Percentiles rank a stretch among this genome's conserved stretches.
phyloP scores from a whole-genome alignment of 352 stramenopile species.

The Phytophthora foliorum region DNA sequence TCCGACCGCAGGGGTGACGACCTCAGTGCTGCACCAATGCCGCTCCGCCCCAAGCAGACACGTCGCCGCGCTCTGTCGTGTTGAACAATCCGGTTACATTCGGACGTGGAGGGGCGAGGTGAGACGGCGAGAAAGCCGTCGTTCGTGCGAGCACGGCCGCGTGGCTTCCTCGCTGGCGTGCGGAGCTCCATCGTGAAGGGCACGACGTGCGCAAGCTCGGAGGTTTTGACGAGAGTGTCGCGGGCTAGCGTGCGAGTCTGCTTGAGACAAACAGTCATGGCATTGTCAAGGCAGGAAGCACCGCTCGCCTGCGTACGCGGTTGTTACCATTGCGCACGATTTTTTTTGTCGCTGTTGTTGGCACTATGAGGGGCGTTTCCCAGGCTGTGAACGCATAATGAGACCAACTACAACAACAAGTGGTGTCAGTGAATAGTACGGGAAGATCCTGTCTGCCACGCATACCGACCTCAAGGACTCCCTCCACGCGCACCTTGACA shows the following conservation, averaged over 20 bases:
- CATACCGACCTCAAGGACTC: slow-evolving; percentile 58
- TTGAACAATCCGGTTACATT: slow-evolving; percentile 27
- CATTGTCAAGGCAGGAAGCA: slow-evolving; percentile 11
- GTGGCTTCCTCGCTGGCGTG: slow-evolving; percentile 12
- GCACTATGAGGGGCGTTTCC: not conserved
- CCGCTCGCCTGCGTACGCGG: not conserved
- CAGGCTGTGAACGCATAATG: slow-evolving; percentile 46
- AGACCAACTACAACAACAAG: slow-evolving; percentile 40
- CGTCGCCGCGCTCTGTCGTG: slow-evolving; percentile 6
- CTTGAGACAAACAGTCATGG: slow-evolving; percentile 15
- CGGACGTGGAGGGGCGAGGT: no score
- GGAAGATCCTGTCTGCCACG: not conserved
- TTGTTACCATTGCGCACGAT: not conserved
- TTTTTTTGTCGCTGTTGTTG: not conserved
- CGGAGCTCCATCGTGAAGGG: not conserved
- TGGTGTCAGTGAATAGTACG: not conserved
- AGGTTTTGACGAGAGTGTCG: slow-evolving; percentile 14
- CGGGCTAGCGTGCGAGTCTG: slow-evolving; percentile 15
- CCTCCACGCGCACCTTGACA: slow-evolving; percentile 60
- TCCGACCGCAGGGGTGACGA: slow-evolving; percentile 9
- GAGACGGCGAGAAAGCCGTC: slow-evolving; percentile 4
- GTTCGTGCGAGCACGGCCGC: not conserved
- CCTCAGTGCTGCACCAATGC: slow-evolving; percentile 6
- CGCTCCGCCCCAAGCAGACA: slow-evolving; percentile 15
- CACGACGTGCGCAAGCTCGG: not conserved